Base-by-base conservation (phyloP, 75 land plant genomes). In the Cryptomeria japonica region DNA sequence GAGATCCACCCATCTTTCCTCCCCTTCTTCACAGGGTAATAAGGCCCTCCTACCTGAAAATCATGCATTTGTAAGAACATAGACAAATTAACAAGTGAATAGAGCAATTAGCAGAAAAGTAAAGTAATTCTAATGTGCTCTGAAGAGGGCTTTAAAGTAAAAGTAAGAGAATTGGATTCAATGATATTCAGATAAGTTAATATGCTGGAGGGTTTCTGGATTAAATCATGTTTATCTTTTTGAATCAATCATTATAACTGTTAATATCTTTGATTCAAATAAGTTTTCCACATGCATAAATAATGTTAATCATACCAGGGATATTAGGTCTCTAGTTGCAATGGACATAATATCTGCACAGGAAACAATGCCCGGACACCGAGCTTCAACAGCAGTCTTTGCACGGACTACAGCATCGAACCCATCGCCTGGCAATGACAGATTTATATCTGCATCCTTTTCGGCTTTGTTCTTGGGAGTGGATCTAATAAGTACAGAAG, bases 341-440 rank as follows among this genome's bases (percentile, higher is more conserved):
- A 93, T 86, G 85, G 96, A 89, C 87, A 96, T 92, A 89, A 96
- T 90, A 87, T 96, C 98, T 87, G 98, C 92, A 90, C 98, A 96
- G 55, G 98, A 96, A 86, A 96, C 98, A 58, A 93, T 88, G 85
- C 93, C 95, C 68, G 98, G 98, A 84, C 98, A 96, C 39, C 84
- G 34, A 49, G 90, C 87, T 89, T 96, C 98, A 61, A 93, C 93
- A 25, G 97, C 96, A 55, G 93, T 84, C 86, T 96, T 96, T 83
- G 98, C 97, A 14, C 94, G 89, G 58, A 88, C 89, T 56, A 96
- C 88, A 72, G 90, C 94, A 87, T 96, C 98, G 90, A 96, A 96
- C 41, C 89, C 98, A 77, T 96, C 97, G 0, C 98, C 98, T 41
- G 98, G 94, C 87, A 96, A 94, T 76, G 97, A 94, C 78, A 94